Base-by-base conservation (phyloP, 306 rosid genomes). In the Vicia villosa region DNA sequence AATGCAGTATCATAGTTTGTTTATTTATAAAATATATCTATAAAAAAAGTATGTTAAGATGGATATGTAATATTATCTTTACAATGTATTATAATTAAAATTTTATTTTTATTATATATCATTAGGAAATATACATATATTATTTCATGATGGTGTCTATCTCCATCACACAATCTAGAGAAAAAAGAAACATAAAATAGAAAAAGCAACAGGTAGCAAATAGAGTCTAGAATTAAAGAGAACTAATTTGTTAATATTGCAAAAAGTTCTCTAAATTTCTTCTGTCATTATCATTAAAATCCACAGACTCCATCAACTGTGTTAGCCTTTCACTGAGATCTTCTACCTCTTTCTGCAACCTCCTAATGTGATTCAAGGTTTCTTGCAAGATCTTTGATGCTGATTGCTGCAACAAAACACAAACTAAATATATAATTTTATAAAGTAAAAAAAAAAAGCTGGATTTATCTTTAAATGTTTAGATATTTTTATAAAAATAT, bases 271-370 rank as follows among this genome's bases (percentile, higher is more conserved):
- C 68, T 67, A 69, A 74, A 76, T 32, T 55, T 58, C 54, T 70
- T 49, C 69, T 78, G 32, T 82, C 86, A 58, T 65, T 69, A 21
- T 77, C 76, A 77, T n/a, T 74, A 20, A 82, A 59, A 36, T 82
- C 74, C 64, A 20, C 9, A 58, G 86, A 78, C 70, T 74, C 77
- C 75, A 78, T 77, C 5, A 82, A 66, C 12, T 63, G 63, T 50
- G 80, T 17, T 34, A 82, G 64, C 68, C 70, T 74, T 32, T 82
- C 80, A 52, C 83, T 69, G 1, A 82, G 74, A 52, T 74, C 77
- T 5, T 78, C 86, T 45, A 78, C 86, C 65, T 82, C 86, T 65
- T 74, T 70, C 83, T 82, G 83, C 28, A 82, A 63, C 72, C 65
- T 74, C 72, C 43, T 69, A 57, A 82, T 75, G 72, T 82, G 78